These are phyloP conservation scores for Termitomyces sp. DNA, from an alignment of 768 basidiomycete species.

Conservation along the genomic window DNA sequence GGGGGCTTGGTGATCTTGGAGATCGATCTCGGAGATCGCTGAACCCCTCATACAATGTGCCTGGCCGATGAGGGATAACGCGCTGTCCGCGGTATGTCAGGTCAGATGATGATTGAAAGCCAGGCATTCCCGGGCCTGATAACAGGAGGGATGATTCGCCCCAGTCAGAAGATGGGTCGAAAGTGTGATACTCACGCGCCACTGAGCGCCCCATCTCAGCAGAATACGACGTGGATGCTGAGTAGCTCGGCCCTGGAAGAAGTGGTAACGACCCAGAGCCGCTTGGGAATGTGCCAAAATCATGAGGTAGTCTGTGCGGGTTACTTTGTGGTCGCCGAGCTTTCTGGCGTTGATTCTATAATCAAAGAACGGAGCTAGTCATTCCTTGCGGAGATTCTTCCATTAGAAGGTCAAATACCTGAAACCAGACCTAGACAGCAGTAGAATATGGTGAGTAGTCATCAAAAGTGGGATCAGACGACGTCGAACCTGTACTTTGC, in stretches of 20 bases:
- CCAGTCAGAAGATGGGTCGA: constrained; percentile 23
- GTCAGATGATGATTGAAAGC: constrained; percentile 17
- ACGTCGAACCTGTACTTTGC: constrained; percentile 77
- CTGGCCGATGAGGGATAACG: constrained; percentile 4
- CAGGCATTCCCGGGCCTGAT: constrained; percentile 54
- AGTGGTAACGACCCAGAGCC: constrained; percentile 21
- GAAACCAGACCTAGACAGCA: constrained; percentile 75
- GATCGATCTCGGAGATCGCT: neutral
- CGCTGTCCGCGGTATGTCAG: constrained; percentile 1
- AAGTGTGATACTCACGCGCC: constrained; percentile 17
- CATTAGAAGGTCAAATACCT: constrained; percentile 37
- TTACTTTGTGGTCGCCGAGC: constrained; percentile 68
- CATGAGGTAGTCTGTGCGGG: constrained; percentile 48
- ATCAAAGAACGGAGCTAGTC: constrained; percentile 13
- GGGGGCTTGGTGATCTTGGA: constrained; percentile 16
- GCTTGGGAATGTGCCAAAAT: constrained; percentile 58
- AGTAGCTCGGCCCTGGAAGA: constrained; percentile 6
- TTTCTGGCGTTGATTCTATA: constrained; percentile 84
- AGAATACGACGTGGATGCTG: neutral
- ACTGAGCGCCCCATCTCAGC: neutral
- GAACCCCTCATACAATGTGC: constrained; percentile 2
- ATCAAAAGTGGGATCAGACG: constrained; percentile 4
- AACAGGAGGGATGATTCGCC: constrained; percentile 33
- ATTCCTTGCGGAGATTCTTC: constrained; percentile 12
- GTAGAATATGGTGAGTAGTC: constrained; percentile 8